These are phyloP conservation scores for Gamarada debralockiae DNA, from an alignment of 495 filamentous ascomycete species.

Conservation along the genomic window DNA sequence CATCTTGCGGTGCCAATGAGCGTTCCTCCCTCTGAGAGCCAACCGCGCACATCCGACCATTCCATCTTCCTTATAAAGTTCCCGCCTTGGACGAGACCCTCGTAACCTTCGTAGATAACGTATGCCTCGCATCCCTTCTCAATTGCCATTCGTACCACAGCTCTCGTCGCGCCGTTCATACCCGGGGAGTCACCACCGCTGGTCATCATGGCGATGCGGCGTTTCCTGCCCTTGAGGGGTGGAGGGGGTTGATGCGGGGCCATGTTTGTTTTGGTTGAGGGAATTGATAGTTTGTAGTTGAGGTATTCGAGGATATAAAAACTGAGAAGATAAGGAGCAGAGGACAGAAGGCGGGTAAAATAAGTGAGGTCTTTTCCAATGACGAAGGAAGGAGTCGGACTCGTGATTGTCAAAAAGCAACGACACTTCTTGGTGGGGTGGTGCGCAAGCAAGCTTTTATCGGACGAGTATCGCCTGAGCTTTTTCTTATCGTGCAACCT, in stretches of 20 bases:
- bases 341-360: background rate
- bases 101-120: constrained; percentile 92
- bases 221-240: constrained; percentile 18
- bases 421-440: too few relatives aligned
- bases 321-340: background rate
- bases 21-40: constrained; percentile 90
- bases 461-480: too few relatives aligned
- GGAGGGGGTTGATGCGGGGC: constrained; percentile 16
- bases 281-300: background rate
- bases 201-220: constrained; percentile 83
- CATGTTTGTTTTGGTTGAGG: constrained; percentile 13
- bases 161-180: constrained; percentile 94
- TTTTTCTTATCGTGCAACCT: too few relatives aligned
- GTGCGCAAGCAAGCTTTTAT: too few relatives aligned
- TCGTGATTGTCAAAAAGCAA: background rate
- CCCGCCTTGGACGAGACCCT: constrained; percentile 87
- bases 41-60: constrained; percentile 96
- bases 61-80: constrained; percentile 80
- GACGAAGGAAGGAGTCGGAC: background rate
- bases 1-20: constrained; percentile 95
- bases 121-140: constrained; percentile 83
- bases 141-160: constrained; percentile 90
- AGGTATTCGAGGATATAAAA: background rate
- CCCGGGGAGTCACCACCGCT: constrained; percentile 96
- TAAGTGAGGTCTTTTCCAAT: background rate